Evolutionary conservation across 768 basidiomycete genomes (phyloP).

Genomic region (Suillus cothurnatus): DNA sequence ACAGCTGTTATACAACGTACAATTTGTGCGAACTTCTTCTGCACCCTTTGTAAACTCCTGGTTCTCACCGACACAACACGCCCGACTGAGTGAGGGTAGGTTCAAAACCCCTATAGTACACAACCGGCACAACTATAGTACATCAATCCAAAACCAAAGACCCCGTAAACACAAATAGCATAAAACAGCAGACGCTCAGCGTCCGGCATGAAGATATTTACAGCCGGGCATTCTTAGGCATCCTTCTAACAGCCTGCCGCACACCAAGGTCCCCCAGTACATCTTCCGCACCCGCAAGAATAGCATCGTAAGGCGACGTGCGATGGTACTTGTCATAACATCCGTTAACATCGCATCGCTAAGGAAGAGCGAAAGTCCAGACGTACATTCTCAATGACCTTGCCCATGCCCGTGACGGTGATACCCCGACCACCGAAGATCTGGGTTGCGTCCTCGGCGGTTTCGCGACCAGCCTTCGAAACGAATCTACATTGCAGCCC

Average conservation of each 20-base stretch:
- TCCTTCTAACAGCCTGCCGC: slow-evolving; percentile 70
- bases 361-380: neutral
- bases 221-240: slow-evolving; percentile 54
- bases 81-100: neutral
- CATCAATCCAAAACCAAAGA: neutral
- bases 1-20: neutral
- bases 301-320: slow-evolving; percentile 82
- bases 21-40: neutral
- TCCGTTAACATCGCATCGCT: neutral
- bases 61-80: neutral
- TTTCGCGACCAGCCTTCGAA: slow-evolving; percentile 53
- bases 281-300: slow-evolving; percentile 80
- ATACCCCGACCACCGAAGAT: slow-evolving; percentile 90
- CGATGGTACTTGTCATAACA: slow-evolving; percentile 62
- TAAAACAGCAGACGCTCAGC: neutral
- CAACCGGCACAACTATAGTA: neutral
- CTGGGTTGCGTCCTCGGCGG: slow-evolving; percentile 72
- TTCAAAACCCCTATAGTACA: neutral
- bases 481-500: slow-evolving; percentile 52
- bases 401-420: slow-evolving; percentile 87
- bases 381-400: slow-evolving; percentile 76
- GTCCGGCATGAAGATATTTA: slow-evolving; percentile 21
- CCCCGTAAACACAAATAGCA: neutral
- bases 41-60: neutral
- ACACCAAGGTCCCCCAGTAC: slow-evolving; percentile 76